phyloP scores from a whole-genome alignment of 2,329 filamentous ascomycete species.

The Reticulascus tulasneorum region DNA sequence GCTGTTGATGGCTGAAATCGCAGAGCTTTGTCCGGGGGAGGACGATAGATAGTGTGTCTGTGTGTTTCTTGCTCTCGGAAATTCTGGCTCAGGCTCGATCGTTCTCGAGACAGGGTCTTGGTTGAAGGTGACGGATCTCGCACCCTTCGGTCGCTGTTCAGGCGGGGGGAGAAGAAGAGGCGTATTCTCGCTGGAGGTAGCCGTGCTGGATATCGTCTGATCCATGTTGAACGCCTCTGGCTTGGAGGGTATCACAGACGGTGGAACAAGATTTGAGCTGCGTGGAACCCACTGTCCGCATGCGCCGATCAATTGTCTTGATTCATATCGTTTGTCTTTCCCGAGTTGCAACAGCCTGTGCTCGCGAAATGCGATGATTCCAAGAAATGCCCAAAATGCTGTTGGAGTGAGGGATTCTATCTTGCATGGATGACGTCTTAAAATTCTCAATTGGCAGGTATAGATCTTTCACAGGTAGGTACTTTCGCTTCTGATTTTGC shows the following conservation, averaged over 20 bases:
- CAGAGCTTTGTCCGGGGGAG: conserved; percentile 35
- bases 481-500: conserved; percentile 13
- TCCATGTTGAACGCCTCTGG: conserved; percentile 14
- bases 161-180: conserved; percentile 30
- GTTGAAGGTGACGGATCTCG: conserved; percentile 74
- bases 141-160: conserved; percentile 36
- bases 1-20: conserved; percentile 77
- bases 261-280: too few species aligned
- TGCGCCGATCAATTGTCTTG: too few species aligned
- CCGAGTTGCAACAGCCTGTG: too few species aligned
- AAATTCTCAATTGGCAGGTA: conserved; percentile 5
- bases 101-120: conserved; percentile 62
- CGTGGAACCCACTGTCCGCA: too few species aligned
- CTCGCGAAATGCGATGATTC: too few species aligned
- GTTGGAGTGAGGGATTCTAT: too few species aligned
- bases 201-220: conserved; percentile 9
- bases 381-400: too few species aligned
- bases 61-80: conserved; percentile 24
- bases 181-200: conserved; percentile 25
- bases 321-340: too few species aligned
- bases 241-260: conserved; percentile 9
- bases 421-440: conserved; percentile 7
- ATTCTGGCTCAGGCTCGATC: conserved; percentile 45
- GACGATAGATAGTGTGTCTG: conserved; percentile 23
- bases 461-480: too few species aligned